Evolutionary conservation across 2,329 filamentous ascomycete genomes (phyloP), one percentile per base, ranked within the genome.

Genomic region (Xylariaceae sp.): DNA sequence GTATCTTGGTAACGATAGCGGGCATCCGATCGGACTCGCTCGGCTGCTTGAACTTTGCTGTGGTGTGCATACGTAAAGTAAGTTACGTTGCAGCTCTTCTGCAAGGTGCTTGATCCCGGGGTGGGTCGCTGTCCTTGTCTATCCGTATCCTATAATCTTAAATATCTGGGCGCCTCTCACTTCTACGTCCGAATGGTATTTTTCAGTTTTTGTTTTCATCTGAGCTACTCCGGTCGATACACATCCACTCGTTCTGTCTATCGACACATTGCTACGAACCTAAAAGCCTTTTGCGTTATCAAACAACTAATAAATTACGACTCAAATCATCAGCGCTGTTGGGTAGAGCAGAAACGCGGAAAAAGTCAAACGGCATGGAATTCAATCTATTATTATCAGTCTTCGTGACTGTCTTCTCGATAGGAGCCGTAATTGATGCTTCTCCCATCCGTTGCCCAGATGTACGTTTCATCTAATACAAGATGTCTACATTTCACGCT

Each of bases 381-480:
- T 59, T 66, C 40, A 60, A 57, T 20, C 41, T 60, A 21, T 40
- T 70, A 41, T 48, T 71, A 23, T 61, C 65, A 2, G 45, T 59
- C 45, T 42, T 70, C 21, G 47, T 64, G 40, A 60, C 65, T 21
- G 37, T 68, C 45, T 44, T 65, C 2, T 67, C 67, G 14, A 54
- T 74, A n/a, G 61, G 64, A 46, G 52, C 52, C 49, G 29, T 70
- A 2, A 65, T 64, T 20, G 50, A 62, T 16, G 73, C 70, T 20
- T 71, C 72, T 6, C 75, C 75, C 7, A 66, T 76, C n/a, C 66
- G 65, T 23, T 77, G 75, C 53, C 69, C 75, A 49, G 74, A 75
- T 52, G 75, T 77, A 70, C 44, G 72, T 64, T 23, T 61, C 18
- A 26, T 18, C 41, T 12, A 10, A 41, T 18, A n/a, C 14, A 40